phyloP scores from a whole-genome alignment of 768 basidiomycete genomes.

The Mycena indigotica region DNA sequence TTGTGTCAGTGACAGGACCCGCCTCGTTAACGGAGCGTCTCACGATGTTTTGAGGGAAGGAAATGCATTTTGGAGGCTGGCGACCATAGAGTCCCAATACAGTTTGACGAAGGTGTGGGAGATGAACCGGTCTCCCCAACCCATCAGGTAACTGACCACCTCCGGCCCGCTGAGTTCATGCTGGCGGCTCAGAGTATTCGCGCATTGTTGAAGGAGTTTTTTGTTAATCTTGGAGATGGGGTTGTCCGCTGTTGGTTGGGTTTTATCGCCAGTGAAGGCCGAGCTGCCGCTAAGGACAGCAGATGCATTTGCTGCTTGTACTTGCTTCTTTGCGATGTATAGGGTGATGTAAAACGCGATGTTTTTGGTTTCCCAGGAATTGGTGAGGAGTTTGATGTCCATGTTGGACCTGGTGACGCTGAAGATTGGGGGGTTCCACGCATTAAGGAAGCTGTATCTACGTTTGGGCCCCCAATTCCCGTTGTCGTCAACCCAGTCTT shows the following conservation, averaged over 20 bases:
- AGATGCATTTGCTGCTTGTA: constrained; percentile 33
- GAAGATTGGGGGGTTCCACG: constrained; percentile 29
- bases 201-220: constrained; percentile 34
- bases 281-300: constrained; percentile 41
- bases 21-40: neutral
- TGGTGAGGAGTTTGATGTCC: constrained; percentile 41
- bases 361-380: constrained; percentile 33
- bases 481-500: constrained; percentile 28
- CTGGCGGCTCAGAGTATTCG: constrained; percentile 33
- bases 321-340: constrained; percentile 46
- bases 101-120: constrained; percentile 41
- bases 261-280: constrained; percentile 32
- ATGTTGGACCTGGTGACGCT: constrained; percentile 34
- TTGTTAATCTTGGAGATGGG: constrained; percentile 28
- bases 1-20: no score
- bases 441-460: constrained; percentile 27
- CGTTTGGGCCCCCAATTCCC: constrained; percentile 35
- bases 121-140: constrained; percentile 40
- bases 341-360: constrained; percentile 40
- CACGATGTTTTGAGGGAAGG: constrained; percentile 1
- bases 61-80: constrained; percentile 15
- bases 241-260: constrained; percentile 10
- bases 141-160: constrained; percentile 43
- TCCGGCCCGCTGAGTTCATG: constrained; percentile 42
- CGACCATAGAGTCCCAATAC: constrained; percentile 31